These are phyloP conservation scores for Amanita muscaria DNA, from an alignment of 768 basidiomycete genomes.

Conservation along the genomic window DNA sequence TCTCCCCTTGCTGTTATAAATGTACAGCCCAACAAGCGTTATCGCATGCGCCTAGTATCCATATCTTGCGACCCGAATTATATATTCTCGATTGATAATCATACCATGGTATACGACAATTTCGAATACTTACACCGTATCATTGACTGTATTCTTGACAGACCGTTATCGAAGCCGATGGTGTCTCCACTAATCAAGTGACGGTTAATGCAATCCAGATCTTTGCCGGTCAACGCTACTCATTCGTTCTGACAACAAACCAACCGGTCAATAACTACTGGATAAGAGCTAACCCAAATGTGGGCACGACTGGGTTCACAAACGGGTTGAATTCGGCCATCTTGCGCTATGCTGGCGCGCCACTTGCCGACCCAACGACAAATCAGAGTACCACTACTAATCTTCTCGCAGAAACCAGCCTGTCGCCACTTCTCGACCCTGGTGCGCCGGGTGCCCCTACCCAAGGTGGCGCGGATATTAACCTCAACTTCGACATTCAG, in stretches of 20 bases:
- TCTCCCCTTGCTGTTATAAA: constrained; percentile 35
- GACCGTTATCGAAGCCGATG: constrained; percentile 35
- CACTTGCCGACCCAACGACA: constrained; percentile 26
- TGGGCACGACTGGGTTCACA: constrained; percentile 12
- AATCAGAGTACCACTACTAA: constrained; percentile 4
- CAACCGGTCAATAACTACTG: constrained; percentile 35
- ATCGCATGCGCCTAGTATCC: constrained; percentile 46
- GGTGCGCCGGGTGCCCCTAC: constrained; percentile 15
- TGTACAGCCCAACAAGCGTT: constrained; percentile 33
- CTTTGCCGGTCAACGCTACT: constrained; percentile 37
- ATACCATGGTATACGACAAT: constrained; percentile 19
- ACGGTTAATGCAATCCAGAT: constrained; percentile 33
- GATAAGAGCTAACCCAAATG: constrained; percentile 29
- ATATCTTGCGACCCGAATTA: constrained; percentile 43
- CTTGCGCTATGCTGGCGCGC: constrained; percentile 39
- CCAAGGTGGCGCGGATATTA: constrained; percentile 19
- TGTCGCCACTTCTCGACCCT: constrained; percentile 11
- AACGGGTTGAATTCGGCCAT: constrained; percentile 48
- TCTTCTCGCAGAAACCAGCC: constrained; percentile 5
- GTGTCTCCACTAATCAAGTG: constrained; percentile 23
- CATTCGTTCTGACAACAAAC: constrained; percentile 31
- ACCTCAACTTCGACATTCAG: constrained; percentile 13
- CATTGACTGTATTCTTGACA: neutral
- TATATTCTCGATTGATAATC: constrained; percentile 36
- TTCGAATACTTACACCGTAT: neutral